Conservation (phyloP, 768 basidiomycete genomes). For the Kwoniella dejecticola region DNA sequence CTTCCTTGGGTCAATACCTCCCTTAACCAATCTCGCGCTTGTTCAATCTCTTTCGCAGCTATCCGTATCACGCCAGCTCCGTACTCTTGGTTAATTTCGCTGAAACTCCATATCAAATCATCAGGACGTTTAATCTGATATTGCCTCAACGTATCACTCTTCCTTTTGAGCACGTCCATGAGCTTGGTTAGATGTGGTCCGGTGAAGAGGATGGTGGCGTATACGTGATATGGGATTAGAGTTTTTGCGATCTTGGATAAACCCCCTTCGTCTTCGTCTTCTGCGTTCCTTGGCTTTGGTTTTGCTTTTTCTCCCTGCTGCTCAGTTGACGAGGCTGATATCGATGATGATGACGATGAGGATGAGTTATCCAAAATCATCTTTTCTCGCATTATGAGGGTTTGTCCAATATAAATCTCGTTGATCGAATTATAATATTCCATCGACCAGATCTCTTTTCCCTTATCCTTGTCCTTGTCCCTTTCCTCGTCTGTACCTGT, state of each 20-base stretch:
- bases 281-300: constrained; percentile 35
- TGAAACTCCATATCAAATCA: constrained; percentile 80
- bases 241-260: constrained; percentile 62
- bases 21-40: constrained; percentile 70
- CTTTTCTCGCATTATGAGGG: constrained; percentile 72
- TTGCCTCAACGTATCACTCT: constrained; percentile 65
- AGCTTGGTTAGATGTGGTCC: constrained; percentile 66
- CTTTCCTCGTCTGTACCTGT: background rate
- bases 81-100: constrained; percentile 59
- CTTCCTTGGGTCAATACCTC: constrained; percentile 58
- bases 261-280: background rate
- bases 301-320: too few species aligned
- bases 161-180: constrained; percentile 60
- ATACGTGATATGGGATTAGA: constrained; percentile 82
- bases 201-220: constrained; percentile 78
- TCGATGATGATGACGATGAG: too few species aligned
- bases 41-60: constrained; percentile 75
- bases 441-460: constrained; percentile 83
- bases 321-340: too few species aligned
- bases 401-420: constrained; percentile 71
- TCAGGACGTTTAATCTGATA: constrained; percentile 63
- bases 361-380: constrained; percentile 66
- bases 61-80: constrained; percentile 67
- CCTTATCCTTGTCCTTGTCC: background rate
- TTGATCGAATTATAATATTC: constrained; percentile 81